Base-by-base conservation (phyloP, 2,329 filamentous ascomycete genomes). In the Paecilomyces sp. region DNA sequence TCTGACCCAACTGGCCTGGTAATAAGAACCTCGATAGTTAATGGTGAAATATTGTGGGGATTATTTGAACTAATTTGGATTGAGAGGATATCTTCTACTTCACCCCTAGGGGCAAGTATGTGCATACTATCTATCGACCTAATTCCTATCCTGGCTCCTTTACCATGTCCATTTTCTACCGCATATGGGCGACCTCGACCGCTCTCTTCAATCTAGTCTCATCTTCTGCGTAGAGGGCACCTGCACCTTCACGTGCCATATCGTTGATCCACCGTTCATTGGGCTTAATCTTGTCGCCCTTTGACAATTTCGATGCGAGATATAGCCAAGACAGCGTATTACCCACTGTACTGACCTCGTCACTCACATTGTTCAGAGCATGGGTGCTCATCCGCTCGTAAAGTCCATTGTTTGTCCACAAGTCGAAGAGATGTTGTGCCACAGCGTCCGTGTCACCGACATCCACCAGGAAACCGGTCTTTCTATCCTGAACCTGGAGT, bases 311-410 rank as follows among this genome's bases (percentile, higher is more conserved):
- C 65, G 85, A 83, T 0, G 88, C 88, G n/a, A 94, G 79, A 71
- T 90, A 93, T 70, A 90, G 83, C 89, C 89, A 94, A 24, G 79
- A 80, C 12, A 93, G 77, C 1, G 87, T 86, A 71, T 92, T 92
- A 0, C 90, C 90, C 0, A 92, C 88, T 0, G 90, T 94, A 62
- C 88, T 85, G 1, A 93, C 89, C 71, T 94, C 90, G 68, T 94
- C 90, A 61, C 87, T 91, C 13, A 94, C 88, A 61, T 88, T 85
- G 0, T 73, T 78, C 41, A 76, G 77, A 0, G 89, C 90, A 63
- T 83, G 88, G 7, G 80, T 65, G 65, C 83, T 85, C 87, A 92
- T 91, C 60, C 79, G 79, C 56, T 82, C 73, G 71, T 91, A 89
- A 22, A 90, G 78, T 18, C 83, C 80, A 2, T 83, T 70, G 64